A percentile compares a stretch with the other conserved stretches of the same genome.
These are phyloP conservation scores for Didymella segeticola DNA, from an alignment of 2,329 filamentous ascomycete species.

Conservation along the genomic window DNA sequence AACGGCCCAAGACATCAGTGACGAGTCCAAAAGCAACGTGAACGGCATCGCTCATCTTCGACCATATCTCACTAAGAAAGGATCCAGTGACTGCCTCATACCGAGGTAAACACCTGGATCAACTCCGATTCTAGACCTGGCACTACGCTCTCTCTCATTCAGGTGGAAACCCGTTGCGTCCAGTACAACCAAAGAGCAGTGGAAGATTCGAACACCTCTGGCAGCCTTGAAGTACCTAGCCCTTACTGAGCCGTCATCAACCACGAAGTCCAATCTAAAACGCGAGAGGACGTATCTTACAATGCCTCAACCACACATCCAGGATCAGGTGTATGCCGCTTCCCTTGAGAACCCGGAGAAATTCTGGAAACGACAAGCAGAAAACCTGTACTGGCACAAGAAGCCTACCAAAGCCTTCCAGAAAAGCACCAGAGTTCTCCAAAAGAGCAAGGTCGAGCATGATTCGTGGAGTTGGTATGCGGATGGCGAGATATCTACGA, in stretches of 20 bases:
- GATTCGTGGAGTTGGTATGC: constrained; percentile 90
- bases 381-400: constrained; percentile 81
- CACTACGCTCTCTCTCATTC: background rate
- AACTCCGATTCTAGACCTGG: background rate
- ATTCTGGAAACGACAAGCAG: constrained; percentile 80
- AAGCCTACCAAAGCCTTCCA: constrained; percentile 69
- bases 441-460: constrained; percentile 66
- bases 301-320: constrained; percentile 39
- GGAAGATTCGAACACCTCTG: background rate
- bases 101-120: background rate
- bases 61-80: background rate
- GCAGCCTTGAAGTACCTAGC: background rate
- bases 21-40: too few species aligned
- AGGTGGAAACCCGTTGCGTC: background rate
- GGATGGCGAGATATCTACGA: constrained; percentile 86
- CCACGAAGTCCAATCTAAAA: background rate
- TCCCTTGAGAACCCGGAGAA: constrained; percentile 73
- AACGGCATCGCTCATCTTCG: background rate
- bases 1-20: background rate
- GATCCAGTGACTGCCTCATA: background rate
- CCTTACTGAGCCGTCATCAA: background rate
- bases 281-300: background rate
- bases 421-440: constrained; percentile 67
- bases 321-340: constrained; percentile 58
- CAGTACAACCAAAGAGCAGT: background rate